phyloP scores from a whole-genome alignment of 192 early-diverging fungal genomes.

The Gryganskiella cystojenkinii region DNA sequence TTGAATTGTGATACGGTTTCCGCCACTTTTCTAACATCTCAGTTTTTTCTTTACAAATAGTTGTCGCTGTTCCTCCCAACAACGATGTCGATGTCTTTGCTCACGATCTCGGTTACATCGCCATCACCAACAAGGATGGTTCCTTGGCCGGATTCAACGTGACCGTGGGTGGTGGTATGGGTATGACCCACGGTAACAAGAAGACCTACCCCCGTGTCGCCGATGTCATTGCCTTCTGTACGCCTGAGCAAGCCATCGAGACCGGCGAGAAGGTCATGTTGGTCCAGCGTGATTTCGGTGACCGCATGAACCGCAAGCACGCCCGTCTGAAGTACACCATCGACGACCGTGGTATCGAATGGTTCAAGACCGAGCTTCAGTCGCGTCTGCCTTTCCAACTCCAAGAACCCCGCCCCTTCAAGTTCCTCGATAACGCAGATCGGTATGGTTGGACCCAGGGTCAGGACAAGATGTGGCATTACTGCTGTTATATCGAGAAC shows the following conservation, averaged over 20 bases:
- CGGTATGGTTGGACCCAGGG: constrained; percentile 93
- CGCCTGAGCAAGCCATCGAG: constrained; percentile 78
- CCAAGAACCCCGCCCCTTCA: constrained; percentile 73
- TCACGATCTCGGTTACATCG: constrained; percentile 94
- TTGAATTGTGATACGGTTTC: neutral
- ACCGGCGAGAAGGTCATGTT: constrained; percentile 93
- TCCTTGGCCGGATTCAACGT: constrained; percentile 92
- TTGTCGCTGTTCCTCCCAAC: constrained; percentile 92
- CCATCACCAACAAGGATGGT: constrained; percentile 82
- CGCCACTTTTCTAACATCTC: neutral
- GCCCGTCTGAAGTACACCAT: constrained; percentile 99
- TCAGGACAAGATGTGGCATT: constrained; percentile 75
- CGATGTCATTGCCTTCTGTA: constrained; percentile 81
- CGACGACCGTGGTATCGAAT: constrained; percentile 93
- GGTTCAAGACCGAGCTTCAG: constrained; percentile 91
- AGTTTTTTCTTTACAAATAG: constrained; percentile 17
- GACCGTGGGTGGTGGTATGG: constrained; percentile 97
- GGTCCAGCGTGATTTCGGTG: constrained; percentile 95
- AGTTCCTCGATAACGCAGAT: constrained; percentile 91
- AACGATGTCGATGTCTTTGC: constrained; percentile 98
- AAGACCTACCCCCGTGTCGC: constrained; percentile 95
- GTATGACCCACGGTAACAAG: constrained; percentile 98
- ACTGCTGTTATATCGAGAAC: constrained; percentile 93
- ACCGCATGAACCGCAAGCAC: constrained; percentile 98
- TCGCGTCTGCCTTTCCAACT: constrained; percentile 80